Conservation (phyloP, 371 early-diverging fungal genomes). For the Mucor circinelloides region DNA sequence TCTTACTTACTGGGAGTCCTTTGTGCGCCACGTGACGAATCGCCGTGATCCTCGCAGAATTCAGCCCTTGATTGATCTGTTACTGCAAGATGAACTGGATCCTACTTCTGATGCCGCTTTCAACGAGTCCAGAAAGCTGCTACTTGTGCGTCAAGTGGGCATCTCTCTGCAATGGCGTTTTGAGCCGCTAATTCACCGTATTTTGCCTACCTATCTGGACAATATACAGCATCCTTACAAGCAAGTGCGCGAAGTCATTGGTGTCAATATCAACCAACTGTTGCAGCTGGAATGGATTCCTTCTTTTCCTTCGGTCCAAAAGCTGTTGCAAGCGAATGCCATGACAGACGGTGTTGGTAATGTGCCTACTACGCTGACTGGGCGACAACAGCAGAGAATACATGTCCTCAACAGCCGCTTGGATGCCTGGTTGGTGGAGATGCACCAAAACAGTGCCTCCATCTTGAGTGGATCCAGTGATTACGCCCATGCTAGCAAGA, state of each 20-base stretch:
- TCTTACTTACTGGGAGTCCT: constrained; percentile 74
- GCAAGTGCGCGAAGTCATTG: constrained; percentile 84
- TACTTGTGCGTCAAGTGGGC: constrained; percentile 62
- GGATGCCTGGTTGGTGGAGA: constrained; percentile 46
- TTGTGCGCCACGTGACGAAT: constrained; percentile 55
- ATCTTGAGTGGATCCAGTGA: constrained; percentile 42
- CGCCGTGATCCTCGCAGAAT: constrained; percentile 86
- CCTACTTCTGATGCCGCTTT: constrained; percentile 82
- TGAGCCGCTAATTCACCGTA: constrained; percentile 39
- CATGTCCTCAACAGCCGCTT: constrained; percentile 28
- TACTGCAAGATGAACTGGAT: constrained; percentile 73
- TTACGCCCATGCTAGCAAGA: constrained; percentile 74
- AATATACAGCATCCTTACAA: constrained; percentile 83
- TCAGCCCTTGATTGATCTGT: constrained; percentile 66
- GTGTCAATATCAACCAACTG: constrained; percentile 68
- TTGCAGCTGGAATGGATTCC: constrained; percentile 72
- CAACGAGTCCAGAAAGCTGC: constrained; percentile 77
- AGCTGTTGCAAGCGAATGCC: constrained; percentile 41
- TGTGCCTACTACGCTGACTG: constrained; percentile 38
- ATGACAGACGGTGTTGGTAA: constrained; percentile 38
- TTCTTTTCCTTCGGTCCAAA: constrained; percentile 46
- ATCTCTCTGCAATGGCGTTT: constrained; percentile 72
- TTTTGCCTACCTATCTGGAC: constrained; percentile 57
- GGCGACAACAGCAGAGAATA: constrained; percentile 31
- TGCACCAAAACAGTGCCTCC: constrained; percentile 25